Evolutionary conservation across 2,329 filamentous ascomycete genomes (phyloP).

Genomic region (Taxawa tesnikishii): DNA sequence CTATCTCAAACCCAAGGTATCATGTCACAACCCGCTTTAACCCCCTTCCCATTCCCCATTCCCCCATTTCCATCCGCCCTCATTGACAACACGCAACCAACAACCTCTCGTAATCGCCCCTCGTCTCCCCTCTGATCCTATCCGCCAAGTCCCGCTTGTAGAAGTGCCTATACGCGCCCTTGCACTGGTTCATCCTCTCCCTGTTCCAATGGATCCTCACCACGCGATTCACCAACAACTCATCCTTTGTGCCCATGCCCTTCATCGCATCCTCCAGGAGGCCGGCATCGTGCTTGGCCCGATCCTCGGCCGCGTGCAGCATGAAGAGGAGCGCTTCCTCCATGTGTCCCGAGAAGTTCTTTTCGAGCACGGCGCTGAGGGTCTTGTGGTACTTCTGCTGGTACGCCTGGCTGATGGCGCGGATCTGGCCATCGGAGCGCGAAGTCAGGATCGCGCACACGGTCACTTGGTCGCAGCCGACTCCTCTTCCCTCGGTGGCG

Average conservation of each 20-base stretch:
- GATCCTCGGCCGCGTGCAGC: constrained; percentile 64
- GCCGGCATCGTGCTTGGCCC: constrained; percentile 69
- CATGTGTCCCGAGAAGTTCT: constrained; percentile 89
- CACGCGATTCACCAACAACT: constrained; percentile 63
- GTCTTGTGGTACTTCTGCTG: constrained; percentile 56
- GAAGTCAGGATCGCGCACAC: constrained; percentile 69
- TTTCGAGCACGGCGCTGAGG: constrained; percentile 62
- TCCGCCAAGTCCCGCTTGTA: constrained; percentile 56
- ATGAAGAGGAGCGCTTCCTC: constrained; percentile 70
- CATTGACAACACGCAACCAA: constrained; percentile 46
- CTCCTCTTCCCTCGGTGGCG: constrained; percentile 59
- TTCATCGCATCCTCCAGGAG: constrained; percentile 80
- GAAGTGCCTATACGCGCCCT: constrained; percentile 60
- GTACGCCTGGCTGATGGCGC: constrained; percentile 68
- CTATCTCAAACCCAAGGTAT: too few species aligned
- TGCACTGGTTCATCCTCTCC: constrained; percentile 62
- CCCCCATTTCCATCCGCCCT: constrained; percentile 1
- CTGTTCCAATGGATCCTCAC: constrained; percentile 77
- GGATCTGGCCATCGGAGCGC: constrained; percentile 70
- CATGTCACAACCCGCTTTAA: too few species aligned
- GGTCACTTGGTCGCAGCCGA: constrained; percentile 61
- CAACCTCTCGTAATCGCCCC: constrained; percentile 66
- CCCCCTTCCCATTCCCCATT: neutral
- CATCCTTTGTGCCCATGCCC: constrained; percentile 77
- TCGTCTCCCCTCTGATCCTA: constrained; percentile 71